Base-by-base conservation (phyloP, 306 rosid species). In the Pyrus betulifolia region DNA sequence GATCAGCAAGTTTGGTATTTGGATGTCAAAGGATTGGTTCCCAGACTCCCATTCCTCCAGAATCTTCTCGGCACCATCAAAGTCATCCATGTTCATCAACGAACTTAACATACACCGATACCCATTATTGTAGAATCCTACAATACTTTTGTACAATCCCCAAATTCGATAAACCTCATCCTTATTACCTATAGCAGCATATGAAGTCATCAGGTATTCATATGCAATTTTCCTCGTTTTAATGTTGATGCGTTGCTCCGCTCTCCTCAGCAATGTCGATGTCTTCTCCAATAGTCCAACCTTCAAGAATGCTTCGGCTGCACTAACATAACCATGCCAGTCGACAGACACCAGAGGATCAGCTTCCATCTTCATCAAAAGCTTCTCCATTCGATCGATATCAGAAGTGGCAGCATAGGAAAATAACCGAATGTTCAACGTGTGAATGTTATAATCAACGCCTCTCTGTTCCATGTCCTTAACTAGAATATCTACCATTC, bases 101-200 rank as follows among this genome's bases (percentile, higher is more conserved):
- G 91, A 87, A 72, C 83, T 88, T 23, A 89, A 18, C 82, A 88
- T 83, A 57, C 84, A 55, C 67, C 71, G 7, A 86, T 90, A 92
- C 71, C 84, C 84, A 1, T 69, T n/a, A 28, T 79, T 80, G 74
- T 1, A 38, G 61, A 33, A 11, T 14, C 21, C 58, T 7, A 66
- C 71, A 28, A 79, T 11, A 17, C 28, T 63, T 59, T 57, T 74
- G 82, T 78, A 80, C 82, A 77, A 75, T 71, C 77, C 55, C 93
- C 96, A 92, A 62, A 92, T 80, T 35, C 91, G 82, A 83, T 82
- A 84, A 45, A 92, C 91, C 60, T 86, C 90, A 1, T 81, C 87
- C 58, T 81, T 87, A 22, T 78, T 85, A 35, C 91, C 96, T 11
- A 82, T 67, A 18, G 61, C 71, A 57, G 90, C 75, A 74, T 92